A percentile compares a stretch with the other conserved stretches of the same genome.
Evolutionary conservation across 139 green algal species (phyloP).

Genomic region (Gonium pectorale): DNA sequence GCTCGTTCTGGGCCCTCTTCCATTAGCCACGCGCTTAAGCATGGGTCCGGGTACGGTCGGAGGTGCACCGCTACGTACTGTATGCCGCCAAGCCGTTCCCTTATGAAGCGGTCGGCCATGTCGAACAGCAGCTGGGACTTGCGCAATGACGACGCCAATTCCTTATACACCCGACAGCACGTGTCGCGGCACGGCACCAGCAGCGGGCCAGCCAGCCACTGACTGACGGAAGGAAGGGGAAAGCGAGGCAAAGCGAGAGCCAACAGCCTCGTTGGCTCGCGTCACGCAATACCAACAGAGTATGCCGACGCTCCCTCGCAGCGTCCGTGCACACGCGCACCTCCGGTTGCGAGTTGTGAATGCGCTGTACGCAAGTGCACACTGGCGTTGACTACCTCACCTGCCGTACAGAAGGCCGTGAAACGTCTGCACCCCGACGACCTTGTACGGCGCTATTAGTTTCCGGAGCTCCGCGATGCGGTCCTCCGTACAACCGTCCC

Average conservation of each 20-base stretch:
- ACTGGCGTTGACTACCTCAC: background rate
- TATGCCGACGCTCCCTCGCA: too few species aligned
- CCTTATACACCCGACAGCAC: background rate
- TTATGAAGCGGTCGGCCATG: background rate
- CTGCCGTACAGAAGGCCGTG: slow-evolving; percentile 5
- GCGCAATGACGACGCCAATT: background rate
- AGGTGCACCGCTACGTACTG: background rate
- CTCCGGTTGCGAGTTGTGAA: too few species aligned
- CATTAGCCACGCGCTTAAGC: background rate
- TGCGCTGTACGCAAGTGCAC: background rate
- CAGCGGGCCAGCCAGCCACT: background rate
- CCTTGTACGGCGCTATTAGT: background rate
- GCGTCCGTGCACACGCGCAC: too few species aligned
- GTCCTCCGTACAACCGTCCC: background rate
- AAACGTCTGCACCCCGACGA: slow-evolving; percentile 17
- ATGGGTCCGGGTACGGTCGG: slow-evolving; percentile 17
- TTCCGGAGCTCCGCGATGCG: background rate
- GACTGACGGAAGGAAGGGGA: background rate
- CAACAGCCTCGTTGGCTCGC: too few species aligned
- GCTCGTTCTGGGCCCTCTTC: background rate
- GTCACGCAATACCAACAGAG: too few species aligned
- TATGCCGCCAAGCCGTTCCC: background rate
- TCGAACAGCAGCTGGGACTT: background rate
- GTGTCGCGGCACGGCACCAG: background rate
- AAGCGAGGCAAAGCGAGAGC: too few species aligned